Evolutionary conservation across 1,284 basidiomycete genomes (phyloP), one percentile per base, ranked within the genome.

Genomic region (Papiliotrema nemorosa): DNA sequence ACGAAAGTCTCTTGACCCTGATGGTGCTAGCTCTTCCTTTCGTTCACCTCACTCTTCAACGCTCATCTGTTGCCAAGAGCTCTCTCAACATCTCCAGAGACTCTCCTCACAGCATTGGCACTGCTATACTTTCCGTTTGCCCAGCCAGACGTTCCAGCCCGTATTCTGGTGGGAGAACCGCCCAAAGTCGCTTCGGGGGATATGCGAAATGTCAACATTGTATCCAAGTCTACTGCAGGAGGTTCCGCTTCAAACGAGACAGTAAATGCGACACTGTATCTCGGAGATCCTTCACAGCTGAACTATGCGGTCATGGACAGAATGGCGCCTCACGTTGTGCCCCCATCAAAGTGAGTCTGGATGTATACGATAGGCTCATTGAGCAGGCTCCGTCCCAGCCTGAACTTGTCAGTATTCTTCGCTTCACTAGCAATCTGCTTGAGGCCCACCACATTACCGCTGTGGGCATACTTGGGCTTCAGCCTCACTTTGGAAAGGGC

Each of bases 21-120:
- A 45, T 13, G 26, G 38, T 9, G 31, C 14, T 62, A 96, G 92
- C 75, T 87, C 20, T 79, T 93, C 52, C 74, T 94, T 31, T 94
- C 90, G 9, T 69, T 92, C 36, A 82, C 85, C 0, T 94, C 89
- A 0, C 82, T 94, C 60, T 98, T 97, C 76, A 82, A 94, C 67
- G 83, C 83, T 0, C 79, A 94, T 48, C 83, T 90, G 1, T 78
- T 96, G 12, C 87, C 90, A 4, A 82, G 96, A 20, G 90, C 92
- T 0, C 78, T 98, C 34, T 94, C 91, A 14, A 99, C 97, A 68
- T 93, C 91, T 5, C 76, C 91, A 20, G 96, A 99, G 69, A 92
- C 91, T 0, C 84, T 88, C 0, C 73, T 98, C 36, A 88, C 87
- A 0, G 84, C 84, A 0, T 75, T 87, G 33, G 92, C 92, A 0